phyloP scores from a whole-genome alignment of 2,329 filamentous ascomycete genomes.

The Colletotrichum graminicola region DNA sequence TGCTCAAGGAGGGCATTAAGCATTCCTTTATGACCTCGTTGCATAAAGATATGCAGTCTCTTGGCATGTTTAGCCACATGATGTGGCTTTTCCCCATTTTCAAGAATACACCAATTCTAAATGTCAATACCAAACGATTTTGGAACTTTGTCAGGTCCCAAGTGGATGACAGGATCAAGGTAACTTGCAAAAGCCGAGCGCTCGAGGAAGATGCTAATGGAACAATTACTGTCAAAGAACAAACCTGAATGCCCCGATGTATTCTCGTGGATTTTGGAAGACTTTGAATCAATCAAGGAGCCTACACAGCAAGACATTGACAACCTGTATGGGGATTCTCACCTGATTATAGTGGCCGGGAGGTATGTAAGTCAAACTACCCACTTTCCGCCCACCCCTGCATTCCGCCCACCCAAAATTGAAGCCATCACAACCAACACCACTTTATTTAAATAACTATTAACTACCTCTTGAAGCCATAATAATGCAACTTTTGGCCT shows the following conservation, averaged over 20 bases:
- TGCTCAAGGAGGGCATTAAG: slow-evolving; percentile 48
- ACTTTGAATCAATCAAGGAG: slow-evolving; percentile 43
- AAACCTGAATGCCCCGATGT: slow-evolving; percentile 47
- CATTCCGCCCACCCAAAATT: too few species aligned
- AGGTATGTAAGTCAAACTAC: too few species aligned
- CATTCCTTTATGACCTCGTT: slow-evolving; percentile 47
- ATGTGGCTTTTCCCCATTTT: slow-evolving; percentile 44
- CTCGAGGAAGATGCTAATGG: neutral
- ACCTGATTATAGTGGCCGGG: slow-evolving; percentile 50
- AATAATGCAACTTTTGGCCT: too few species aligned
- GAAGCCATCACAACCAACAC: too few species aligned
- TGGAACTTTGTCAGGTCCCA: slow-evolving; percentile 42
- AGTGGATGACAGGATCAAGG: slow-evolving; percentile 39
- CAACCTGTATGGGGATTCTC: slow-evolving; percentile 48
- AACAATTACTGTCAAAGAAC: slow-evolving; percentile 17
- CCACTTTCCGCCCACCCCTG: too few species aligned
- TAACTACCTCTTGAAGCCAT: too few species aligned
- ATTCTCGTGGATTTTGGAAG: slow-evolving; percentile 50
- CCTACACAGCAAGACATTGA: slow-evolving; percentile 44
- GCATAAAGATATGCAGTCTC: slow-evolving; percentile 44
- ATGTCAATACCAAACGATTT: slow-evolving; percentile 42
- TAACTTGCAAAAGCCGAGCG: neutral
- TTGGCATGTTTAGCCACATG: slow-evolving; percentile 45
- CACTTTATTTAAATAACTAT: too few species aligned
- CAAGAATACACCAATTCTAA: slow-evolving; percentile 44